Conservation (phyloP, 768 basidiomycete genomes). For the Cantharellus cinnabarinus region DNA sequence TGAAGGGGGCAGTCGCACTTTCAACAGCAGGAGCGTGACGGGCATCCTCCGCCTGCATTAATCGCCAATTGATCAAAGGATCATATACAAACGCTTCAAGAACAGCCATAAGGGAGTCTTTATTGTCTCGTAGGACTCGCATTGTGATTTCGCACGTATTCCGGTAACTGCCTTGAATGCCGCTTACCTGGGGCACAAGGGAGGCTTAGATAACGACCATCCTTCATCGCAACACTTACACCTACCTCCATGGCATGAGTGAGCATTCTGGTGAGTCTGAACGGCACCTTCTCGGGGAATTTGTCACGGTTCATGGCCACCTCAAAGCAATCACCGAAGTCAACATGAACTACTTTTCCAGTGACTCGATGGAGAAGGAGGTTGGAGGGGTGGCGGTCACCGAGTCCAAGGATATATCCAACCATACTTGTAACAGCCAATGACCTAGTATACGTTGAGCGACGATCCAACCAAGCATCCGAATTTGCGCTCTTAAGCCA, state of each 20-base stretch:
- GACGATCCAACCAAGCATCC: slow-evolving; percentile 92
- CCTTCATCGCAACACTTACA: background rate
- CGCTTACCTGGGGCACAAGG: slow-evolving; percentile 49
- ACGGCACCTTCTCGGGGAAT: slow-evolving; percentile 96
- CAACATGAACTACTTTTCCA: slow-evolving; percentile 91
- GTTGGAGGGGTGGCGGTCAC: slow-evolving; percentile 97
- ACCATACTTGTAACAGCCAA: slow-evolving; percentile 97
- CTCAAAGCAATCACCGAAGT: slow-evolving; percentile 97
- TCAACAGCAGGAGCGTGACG: slow-evolving; percentile 1
- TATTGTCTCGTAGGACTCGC: slow-evolving; percentile 87
- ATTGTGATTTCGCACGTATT: slow-evolving; percentile 96
- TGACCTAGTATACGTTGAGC: slow-evolving; percentile 88
- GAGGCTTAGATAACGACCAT: background rate
- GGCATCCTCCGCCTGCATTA: slow-evolving; percentile 55
- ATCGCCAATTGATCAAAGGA: slow-evolving; percentile 90
- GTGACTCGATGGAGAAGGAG: slow-evolving; percentile 75
- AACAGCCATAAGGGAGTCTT: slow-evolving; percentile 98
- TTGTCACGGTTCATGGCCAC: slow-evolving; percentile 96
- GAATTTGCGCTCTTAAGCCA: slow-evolving; percentile 94
- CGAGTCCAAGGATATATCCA: slow-evolving; percentile 89
- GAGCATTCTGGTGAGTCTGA: slow-evolving; percentile 94
- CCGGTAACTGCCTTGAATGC: slow-evolving; percentile 92
- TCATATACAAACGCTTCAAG: slow-evolving; percentile 98
- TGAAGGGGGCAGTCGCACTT: slow-evolving; percentile 9
- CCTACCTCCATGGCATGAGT: slow-evolving; percentile 96